Conservation (phyloP, 306 rosid species). For the Crotalaria pallida region DNA sequence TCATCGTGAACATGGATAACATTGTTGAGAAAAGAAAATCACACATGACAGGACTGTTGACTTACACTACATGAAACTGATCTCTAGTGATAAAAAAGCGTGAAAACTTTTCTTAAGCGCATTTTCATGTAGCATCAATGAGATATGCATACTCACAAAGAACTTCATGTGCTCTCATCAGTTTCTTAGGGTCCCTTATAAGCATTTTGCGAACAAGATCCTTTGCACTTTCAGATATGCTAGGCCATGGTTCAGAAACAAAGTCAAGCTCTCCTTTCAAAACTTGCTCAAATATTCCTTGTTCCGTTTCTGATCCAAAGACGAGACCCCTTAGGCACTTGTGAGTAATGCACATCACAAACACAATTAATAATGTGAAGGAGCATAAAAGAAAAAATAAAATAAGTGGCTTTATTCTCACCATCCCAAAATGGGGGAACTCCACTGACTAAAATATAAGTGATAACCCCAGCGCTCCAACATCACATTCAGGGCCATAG, state of each 20-base stretch:
- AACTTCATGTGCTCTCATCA: constrained; percentile 82
- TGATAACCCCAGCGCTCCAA: constrained; percentile 98
- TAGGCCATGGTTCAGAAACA: constrained; percentile 94
- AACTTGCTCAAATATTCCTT: constrained; percentile 96
- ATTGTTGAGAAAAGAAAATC: too few species aligned
- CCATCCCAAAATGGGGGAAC: constrained; percentile 99
- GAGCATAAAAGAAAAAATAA: background rate
- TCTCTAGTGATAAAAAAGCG: too few species aligned
- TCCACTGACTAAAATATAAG: constrained; percentile 81
- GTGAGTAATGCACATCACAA: background rate
- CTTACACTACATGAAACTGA: too few species aligned
- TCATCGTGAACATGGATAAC: background rate
- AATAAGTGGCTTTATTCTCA: constrained; percentile 35
- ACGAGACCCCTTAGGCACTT: constrained; percentile 22
- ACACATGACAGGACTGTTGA: too few species aligned
- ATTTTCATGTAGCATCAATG: too few species aligned
- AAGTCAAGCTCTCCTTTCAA: constrained; percentile 89
- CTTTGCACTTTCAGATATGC: constrained; percentile 79
- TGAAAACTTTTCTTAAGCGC: too few species aligned
- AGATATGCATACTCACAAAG: too few species aligned
- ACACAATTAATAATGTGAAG: background rate
- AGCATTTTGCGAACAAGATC: constrained; percentile 91
- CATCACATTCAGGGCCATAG: constrained; percentile 88
- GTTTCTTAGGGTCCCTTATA: constrained; percentile 76
- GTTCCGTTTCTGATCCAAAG: constrained; percentile 69